These are phyloP conservation scores for Citrus sp. DNA, from an alignment of 345 rosid genomes.

Conservation along the genomic window DNA sequence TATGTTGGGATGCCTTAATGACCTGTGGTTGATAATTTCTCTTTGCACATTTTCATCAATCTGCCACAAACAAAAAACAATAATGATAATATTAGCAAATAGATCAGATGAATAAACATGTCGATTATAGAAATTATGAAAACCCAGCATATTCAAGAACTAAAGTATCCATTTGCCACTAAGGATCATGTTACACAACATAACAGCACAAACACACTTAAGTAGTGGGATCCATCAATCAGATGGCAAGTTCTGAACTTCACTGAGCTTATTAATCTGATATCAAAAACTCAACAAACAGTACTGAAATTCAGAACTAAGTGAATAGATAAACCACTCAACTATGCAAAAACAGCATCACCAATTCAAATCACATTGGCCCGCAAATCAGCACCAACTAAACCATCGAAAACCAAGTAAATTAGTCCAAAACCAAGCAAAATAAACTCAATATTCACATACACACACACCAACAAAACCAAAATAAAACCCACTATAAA, in stretches of 20 bases:
- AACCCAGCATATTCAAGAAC: background rate
- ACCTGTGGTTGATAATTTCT: slow-evolving; percentile 81
- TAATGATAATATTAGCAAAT: too few species aligned
- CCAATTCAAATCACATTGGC: background rate
- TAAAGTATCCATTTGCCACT: background rate
- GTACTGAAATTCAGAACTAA: background rate
- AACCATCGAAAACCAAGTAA: background rate
- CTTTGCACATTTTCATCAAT: slow-evolving; percentile 81
- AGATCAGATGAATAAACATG: background rate
- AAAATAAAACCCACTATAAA: background rate
- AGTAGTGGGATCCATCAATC: background rate
- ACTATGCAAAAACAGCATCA: background rate
- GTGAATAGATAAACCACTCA: background rate
- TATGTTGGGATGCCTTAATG: slow-evolving; percentile 79
- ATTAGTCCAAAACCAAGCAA: background rate
- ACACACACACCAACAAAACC: background rate
- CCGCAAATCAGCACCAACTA: background rate
- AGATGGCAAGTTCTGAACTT: background rate
- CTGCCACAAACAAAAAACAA: slow-evolving; percentile 29
- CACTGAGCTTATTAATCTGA: background rate
- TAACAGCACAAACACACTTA: background rate
- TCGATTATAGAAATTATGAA: background rate
- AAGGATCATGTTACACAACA: background rate
- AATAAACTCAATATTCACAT: background rate
- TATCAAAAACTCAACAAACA: background rate